These are phyloP conservation scores for Leccinum truebloodii DNA, from an alignment of 768 basidiomycete genomes.

Conservation along the genomic window DNA sequence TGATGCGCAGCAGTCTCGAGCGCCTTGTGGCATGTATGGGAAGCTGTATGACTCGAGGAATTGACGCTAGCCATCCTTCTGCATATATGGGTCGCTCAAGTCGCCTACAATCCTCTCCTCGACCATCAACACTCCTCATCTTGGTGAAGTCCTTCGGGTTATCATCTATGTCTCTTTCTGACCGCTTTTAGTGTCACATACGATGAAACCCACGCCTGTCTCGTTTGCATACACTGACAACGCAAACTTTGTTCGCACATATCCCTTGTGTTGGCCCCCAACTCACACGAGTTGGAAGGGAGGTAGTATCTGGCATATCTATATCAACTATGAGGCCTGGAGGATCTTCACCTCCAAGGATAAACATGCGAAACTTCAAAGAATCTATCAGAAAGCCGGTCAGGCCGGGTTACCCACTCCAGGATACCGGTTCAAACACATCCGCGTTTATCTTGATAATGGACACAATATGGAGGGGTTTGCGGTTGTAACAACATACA, in stretches of 20 bases:
- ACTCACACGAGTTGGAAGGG: not conserved
- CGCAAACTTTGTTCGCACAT: rapidly evolving
- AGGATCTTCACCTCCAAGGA: not conserved
- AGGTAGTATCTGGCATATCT: not conserved
- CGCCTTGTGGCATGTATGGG: not conserved
- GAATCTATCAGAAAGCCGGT: not conserved
- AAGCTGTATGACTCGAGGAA: not conserved
- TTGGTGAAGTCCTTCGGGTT: not conserved
- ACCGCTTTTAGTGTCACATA: not conserved
- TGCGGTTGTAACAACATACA: not conserved
- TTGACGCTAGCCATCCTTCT: not conserved
- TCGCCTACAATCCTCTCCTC: too few relatives aligned
- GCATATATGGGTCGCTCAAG: too few relatives aligned
- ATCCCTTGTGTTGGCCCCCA: not conserved
- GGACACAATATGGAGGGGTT: rapidly evolving
- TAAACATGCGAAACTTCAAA: not conserved
- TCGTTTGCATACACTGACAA: not conserved
- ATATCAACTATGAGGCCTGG: not conserved
- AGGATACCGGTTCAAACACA: not conserved
- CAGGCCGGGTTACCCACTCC: not conserved
- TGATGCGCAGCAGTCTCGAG: not conserved
- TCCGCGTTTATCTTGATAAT: not conserved
- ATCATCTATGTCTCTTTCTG: not conserved
- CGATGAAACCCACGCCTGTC: not conserved
- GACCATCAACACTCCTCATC: not conserved